These are phyloP conservation scores for Saccharomyces eubayanus DNA, from an alignment of 805 yeast species.

Conservation along the genomic window DNA sequence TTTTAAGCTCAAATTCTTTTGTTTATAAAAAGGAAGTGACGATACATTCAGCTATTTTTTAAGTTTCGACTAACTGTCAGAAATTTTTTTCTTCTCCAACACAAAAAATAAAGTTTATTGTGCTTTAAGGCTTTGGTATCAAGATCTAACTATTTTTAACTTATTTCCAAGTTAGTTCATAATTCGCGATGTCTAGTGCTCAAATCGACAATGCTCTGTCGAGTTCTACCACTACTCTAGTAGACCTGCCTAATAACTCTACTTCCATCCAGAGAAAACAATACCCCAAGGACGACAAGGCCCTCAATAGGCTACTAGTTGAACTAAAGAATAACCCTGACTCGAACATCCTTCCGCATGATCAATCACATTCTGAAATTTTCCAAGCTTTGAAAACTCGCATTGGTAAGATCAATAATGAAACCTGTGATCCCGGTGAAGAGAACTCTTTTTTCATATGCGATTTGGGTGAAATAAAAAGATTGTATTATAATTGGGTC, in stretches of 20 bases:
- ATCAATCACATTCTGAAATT: conserved; percentile 30
- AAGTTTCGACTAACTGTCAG: background rate
- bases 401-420: conserved; percentile 42
- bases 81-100: no score
- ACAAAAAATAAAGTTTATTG: no score
- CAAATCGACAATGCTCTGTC: background rate
- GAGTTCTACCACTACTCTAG: conserved; percentile 7
- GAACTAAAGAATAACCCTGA: conserved; percentile 4
- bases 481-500: conserved; percentile 59
- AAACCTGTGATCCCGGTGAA: conserved; percentile 60
- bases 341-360: conserved; percentile 20
- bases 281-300: background rate
- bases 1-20: background rate
- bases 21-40: background rate
- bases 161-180: background rate
- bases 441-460: conserved; percentile 86
- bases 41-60: background rate
- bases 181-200: background rate
- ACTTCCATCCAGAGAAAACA: background rate
- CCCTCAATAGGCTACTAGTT: conserved; percentile 1
- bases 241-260: conserved; percentile 4
- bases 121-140: no score
- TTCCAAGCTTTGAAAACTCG: conserved; percentile 35
- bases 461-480: conserved; percentile 65
- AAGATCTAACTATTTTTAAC: background rate